Evolutionary conservation across 768 basidiomycete genomes (phyloP).

Genomic region (Hypholoma sublateritium): DNA sequence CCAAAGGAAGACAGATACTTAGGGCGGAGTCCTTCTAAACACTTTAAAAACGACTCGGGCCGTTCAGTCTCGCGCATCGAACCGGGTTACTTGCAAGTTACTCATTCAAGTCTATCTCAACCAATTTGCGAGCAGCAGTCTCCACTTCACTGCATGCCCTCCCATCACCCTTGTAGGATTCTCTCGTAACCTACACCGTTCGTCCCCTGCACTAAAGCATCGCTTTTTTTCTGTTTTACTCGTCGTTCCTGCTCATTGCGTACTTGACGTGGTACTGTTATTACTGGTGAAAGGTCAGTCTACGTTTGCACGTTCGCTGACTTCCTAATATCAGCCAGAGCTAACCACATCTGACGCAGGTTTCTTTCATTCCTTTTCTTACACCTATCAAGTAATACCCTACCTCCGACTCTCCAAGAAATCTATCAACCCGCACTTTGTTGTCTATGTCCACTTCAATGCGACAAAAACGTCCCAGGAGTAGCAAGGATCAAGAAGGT

Average conservation of each 20-base stretch:
- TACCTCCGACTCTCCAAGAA: constrained; percentile 10
- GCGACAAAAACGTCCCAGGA: constrained; percentile 55
- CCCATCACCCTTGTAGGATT: background rate
- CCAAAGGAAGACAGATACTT: no score
- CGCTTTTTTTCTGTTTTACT: background rate
- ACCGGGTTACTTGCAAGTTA: background rate
- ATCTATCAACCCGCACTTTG: background rate
- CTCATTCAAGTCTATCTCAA: background rate
- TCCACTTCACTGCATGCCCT: background rate
- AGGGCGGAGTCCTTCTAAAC: no score
- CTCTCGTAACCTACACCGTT: background rate
- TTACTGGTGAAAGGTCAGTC: background rate
- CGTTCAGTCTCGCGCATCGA: constrained; percentile 1
- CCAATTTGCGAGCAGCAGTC: background rate
- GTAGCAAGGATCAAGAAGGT: constrained; percentile 48
- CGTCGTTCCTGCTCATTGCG: no score
- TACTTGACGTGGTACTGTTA: background rate
- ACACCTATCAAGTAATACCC: constrained; percentile 32
- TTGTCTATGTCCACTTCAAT: constrained; percentile 21
- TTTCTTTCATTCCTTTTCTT: background rate
- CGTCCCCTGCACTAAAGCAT: background rate
- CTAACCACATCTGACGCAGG: background rate
- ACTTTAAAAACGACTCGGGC: background rate
- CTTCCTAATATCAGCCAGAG: background rate
- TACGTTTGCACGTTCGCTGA: background rate